Base-by-base conservation (phyloP, 306 rosid species). In the Lathyrus sativus region DNA sequence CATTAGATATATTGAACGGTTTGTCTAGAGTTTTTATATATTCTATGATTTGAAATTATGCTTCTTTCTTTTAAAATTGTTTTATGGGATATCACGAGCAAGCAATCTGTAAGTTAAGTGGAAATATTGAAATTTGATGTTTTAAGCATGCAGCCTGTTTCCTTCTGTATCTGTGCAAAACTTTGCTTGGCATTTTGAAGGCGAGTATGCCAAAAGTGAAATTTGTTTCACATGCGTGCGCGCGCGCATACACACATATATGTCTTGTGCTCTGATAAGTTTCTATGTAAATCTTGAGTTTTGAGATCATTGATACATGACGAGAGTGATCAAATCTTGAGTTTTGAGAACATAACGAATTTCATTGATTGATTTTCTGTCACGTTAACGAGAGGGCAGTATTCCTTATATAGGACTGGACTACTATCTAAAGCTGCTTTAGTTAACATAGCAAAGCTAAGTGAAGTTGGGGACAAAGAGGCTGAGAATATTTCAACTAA, bases 81-180 rank as follows among this genome's bases (percentile, higher is more conserved):
- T 28, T 39, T 38, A 11, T 49, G 68, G 33, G 19, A 44, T 44
- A 41, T 64, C 70, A 54, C 55, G 18, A 55, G 29, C 72, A 55
- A 48, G 65, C 48, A 55, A 77, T 77, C 54, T 53, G 56, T 56
- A 65, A 38, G 50, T 59, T 64, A 46, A 50, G 41, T 29, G 26
- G 67, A 57, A 38, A 71, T 71, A 59, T 71, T 13, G 28, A 38
- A 38, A 56, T 59, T 58, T 68, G 57, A 38, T 49, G 67, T 7
- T 38, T 39, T 14, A 13, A 26, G 63, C 43, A 44, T 7, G 53
- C 13, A 8, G 35, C 44, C 35, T 70, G 28, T 58, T 60, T 45
- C 29, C 26, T 67, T 43, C 67, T 38, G 7, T 33, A 10, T 15
- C 8, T 15, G 29, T 55, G 39, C 10, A 31, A 13, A 41, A 7